phyloP scores from a whole-genome alignment of 768 basidiomycete species.

The Boletus coccyginus region DNA sequence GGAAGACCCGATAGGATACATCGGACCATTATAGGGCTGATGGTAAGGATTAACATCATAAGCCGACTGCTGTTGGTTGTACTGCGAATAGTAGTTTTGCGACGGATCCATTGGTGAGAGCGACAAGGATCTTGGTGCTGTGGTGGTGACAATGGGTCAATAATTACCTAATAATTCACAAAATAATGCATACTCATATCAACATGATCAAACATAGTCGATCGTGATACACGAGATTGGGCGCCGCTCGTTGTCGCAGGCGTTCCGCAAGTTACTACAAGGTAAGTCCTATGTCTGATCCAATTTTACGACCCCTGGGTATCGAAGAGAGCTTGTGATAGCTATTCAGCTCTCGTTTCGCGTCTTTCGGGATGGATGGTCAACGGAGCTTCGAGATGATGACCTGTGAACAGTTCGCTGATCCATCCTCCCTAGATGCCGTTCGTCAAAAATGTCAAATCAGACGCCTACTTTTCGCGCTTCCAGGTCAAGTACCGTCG shows the following conservation, averaged over 20 bases:
- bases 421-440: constrained; percentile 60
- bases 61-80: constrained; percentile 51
- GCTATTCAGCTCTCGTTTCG: not conserved
- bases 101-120: constrained; percentile 28
- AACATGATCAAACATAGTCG: constrained; percentile 29
- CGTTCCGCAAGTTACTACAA: constrained; percentile 36
- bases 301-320: not conserved
- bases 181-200: constrained; percentile 15
- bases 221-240: constrained; percentile 9
- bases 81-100: constrained; percentile 48
- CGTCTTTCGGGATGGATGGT: constrained; percentile 31
- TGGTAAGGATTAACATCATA: constrained; percentile 77
- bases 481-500: constrained; percentile 99
- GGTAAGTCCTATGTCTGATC: constrained; percentile 31
- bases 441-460: constrained; percentile 97
- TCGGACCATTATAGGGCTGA: constrained; percentile 75
- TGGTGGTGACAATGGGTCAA: not conserved
- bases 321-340: not conserved
- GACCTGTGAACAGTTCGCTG: constrained; percentile 8
- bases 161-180: constrained; percentile 15
- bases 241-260: constrained; percentile 27
- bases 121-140: not conserved
- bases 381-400: constrained; percentile 26
- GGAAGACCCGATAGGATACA: constrained; percentile 61
- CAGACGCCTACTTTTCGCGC: constrained; percentile 95